Base-by-base conservation (phyloP, 345 rosid species). In the Isatis tinctoria region DNA sequence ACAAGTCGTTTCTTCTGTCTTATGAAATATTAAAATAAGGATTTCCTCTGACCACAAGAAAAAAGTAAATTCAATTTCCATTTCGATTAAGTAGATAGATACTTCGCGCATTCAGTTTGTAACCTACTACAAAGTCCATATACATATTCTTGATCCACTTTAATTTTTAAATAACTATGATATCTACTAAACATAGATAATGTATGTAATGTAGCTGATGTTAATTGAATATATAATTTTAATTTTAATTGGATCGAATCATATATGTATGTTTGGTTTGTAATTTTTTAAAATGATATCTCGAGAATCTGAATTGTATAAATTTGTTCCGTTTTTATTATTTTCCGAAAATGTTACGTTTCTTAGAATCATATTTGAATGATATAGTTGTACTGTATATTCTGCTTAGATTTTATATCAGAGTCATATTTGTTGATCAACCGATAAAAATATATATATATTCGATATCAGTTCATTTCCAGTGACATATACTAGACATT, bases 1-100 rank as follows among this genome's bases (percentile, higher is more conserved):
- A 67, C 17, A 74, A 67, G 4, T 39, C 28, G 44, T 66, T 67
- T n/a, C n/a, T n/a, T n/a, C n/a, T n/a, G n/a, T n/a, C n/a, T n/a
- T n/a, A n/a, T n/a, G n/a, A n/a, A n/a, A n/a, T n/a, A n/a, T n/a
- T n/a, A n/a, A n/a, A n/a, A n/a, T n/a, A n/a, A n/a, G n/a, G n/a
- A n/a, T n/a, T n/a, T n/a, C n/a, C n/a, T n/a, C n/a, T n/a, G n/a
- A n/a, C n/a, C n/a, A n/a, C n/a, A n/a, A n/a, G n/a, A n/a, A n/a
- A n/a, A n/a, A n/a, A n/a, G n/a, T n/a, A n/a, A n/a, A n/a, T n/a
- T n/a, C n/a, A n/a, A n/a, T n/a, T n/a, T n/a, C n/a, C n/a, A n/a
- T n/a, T n/a, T n/a, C n/a, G n/a, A n/a, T n/a, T n/a, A n/a, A n/a
- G n/a, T 72, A 10, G 1, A 30, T 8, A 13, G 26, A 69, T 61